Base-by-base conservation (phyloP, 1,284 basidiomycete species). In the Malassezia japonica region DNA sequence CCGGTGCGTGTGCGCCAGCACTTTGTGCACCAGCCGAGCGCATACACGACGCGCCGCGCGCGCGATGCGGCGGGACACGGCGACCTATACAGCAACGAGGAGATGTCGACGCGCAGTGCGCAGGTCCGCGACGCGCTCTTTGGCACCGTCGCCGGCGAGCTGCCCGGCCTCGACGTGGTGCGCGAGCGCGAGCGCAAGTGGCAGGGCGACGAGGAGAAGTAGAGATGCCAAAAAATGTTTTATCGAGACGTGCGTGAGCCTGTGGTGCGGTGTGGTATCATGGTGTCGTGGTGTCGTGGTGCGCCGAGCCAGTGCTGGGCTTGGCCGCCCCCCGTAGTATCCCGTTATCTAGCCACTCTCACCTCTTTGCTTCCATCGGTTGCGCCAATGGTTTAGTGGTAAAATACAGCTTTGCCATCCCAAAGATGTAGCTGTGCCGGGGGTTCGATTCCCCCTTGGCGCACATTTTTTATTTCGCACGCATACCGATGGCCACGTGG, bases 111-210 rank as follows among this genome's bases (percentile, higher is more conserved):
- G 31, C 46, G 67, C 24, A 61, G 61, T 29, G 63, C 67, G 9
- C 53, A 63, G 38, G 60, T 72, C 20, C 59, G 70, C 23, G 70
- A 72, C 39, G 70, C 70, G 40, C 64, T 72, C 45, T 72, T 70
- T 43, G 70, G 70, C 38, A 72, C 70, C 3, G 55, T 70, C 38
- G 65, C 55, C 13, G 68, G 66, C 13, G 62, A 63, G 35, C 42
- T 65, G 42, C 66, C 68, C 13, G 68, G 68, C 18, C 60, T 72
- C 37, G 70, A 72, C 33, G 57, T 67, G 3, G 57, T 72, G 10
- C 56, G 67, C 33, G 68, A 72, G 58, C 41, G 38, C 15, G 51
- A 54, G 47, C 46, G 43, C 10, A 40, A n/a, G 18, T 54, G 51
- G 51, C 20, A 38, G 13, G 31, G 28, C n/a, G 38, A 43, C n/a